phyloP scores from a whole-genome alignment of 2,329 filamentous ascomycete genomes.

The Chrysoporthe puriensis region DNA sequence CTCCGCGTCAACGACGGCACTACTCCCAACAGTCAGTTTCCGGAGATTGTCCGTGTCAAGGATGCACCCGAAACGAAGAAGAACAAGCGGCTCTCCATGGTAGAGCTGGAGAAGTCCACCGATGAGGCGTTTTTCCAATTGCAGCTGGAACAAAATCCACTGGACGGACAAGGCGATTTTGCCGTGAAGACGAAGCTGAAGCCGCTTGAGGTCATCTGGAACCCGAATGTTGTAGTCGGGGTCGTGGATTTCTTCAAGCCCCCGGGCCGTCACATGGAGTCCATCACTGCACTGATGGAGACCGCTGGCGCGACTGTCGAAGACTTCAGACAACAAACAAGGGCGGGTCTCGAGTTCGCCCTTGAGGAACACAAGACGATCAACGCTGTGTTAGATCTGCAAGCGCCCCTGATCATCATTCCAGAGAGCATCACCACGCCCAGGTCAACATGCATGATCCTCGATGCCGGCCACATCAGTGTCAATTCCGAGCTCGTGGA shows the following conservation, averaged over 20 bases:
- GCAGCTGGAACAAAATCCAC: constrained; percentile 90
- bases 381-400: constrained; percentile 92
- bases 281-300: constrained; percentile 93
- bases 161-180: constrained; percentile 90
- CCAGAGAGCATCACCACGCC: constrained; percentile 87
- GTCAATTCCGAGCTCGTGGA: constrained; percentile 94
- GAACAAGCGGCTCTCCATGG: constrained; percentile 55
- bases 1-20: constrained; percentile 95
- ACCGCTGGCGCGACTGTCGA: constrained; percentile 94
- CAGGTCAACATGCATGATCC: constrained; percentile 83
- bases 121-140: constrained; percentile 87
- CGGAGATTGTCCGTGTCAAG: constrained; percentile 95
- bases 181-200: constrained; percentile 90
- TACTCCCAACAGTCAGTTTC: constrained; percentile 86
- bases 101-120: constrained; percentile 51
- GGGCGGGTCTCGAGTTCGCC: constrained; percentile 93
- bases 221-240: constrained; percentile 88
- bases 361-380: constrained; percentile 97
- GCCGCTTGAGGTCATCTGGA: constrained; percentile 96
- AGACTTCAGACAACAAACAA: constrained; percentile 90
- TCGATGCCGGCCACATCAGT: constrained; percentile 95
- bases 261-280: constrained; percentile 97
- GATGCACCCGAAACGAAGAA: constrained; percentile 65
- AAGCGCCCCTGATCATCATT: constrained; percentile 94
- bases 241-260: constrained; percentile 95